Base-by-base conservation (phyloP, 2,329 filamentous ascomycete species). In the Trichophyton mentagrophytes region DNA sequence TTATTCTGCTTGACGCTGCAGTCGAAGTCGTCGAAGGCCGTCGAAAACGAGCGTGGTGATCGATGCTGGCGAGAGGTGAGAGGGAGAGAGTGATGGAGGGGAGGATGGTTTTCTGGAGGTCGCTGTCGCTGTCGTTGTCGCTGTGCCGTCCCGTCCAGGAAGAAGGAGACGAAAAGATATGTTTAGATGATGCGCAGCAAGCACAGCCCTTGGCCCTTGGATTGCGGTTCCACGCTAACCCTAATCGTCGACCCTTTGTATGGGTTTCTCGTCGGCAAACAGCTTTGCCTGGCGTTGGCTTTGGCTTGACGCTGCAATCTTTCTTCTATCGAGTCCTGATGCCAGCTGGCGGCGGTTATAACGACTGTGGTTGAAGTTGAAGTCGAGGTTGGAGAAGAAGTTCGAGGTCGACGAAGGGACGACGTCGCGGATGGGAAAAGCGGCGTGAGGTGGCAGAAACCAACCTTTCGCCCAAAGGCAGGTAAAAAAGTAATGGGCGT, bases 121-220 rank as follows among this genome's bases (percentile, higher is more conserved):
- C 6, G 30, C 30, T 33, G 30, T 33, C 30, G 30, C 30, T 33
- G 30, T 33, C 30, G 30, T 9, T 33, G 30, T 15, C 22, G 13
- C 46, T 25, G 44, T 25, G 40, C 22, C 46, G 15, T 44, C 40
- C 15, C n/a, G 15, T 17, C 40, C 40, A 61, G 62, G 61, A 58
- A 55, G 49, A 58, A 59, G 47, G 51, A 33, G 71, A 38, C 9
- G 8, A 13, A 38, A 84, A 82, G 64, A 44, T 57, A 42, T 57
- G 15, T 40, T 40, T 42, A 57, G 55, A 44, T 36, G 53, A 56
- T 57, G 55, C 55, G 55, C 55, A 57, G 40, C 40, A 57, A 44
- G 55, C 55, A 57, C 55, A 57, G 55, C 55, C 55, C 55, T 55
- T 55, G 40, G 55, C 53, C 27, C 36, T 56, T 56, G 33, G 33